Evolutionary conservation across 139 green algal species (phyloP).

Genomic region (Zygnema cylindricum): DNA sequence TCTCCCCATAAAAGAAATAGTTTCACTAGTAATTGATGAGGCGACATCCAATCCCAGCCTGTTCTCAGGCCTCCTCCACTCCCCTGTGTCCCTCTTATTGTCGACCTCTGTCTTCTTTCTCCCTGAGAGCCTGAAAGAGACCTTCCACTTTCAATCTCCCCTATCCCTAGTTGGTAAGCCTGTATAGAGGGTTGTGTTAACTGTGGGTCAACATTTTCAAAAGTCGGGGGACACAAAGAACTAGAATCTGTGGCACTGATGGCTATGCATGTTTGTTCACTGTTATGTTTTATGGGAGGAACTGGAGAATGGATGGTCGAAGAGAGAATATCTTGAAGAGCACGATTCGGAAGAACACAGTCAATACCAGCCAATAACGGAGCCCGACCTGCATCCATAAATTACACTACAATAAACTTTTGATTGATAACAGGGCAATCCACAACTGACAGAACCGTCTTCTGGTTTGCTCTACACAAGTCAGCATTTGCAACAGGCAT

Average conservation of each 20-base stretch:
- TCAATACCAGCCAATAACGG: not conserved
- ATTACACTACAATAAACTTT: not conserved
- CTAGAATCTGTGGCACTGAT: not conserved
- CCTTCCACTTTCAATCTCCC: not conserved
- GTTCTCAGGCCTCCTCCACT: not conserved
- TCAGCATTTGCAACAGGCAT: too few relatives aligned
- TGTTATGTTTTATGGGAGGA: too few relatives aligned
- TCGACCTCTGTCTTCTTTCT: not conserved
- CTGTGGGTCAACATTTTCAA: not conserved
- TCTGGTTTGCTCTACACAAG: too few relatives aligned
- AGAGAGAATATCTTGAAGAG: not conserved
- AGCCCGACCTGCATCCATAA: slow-evolving; percentile 1
- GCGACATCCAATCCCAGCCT: not conserved
- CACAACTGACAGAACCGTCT: too few relatives aligned
- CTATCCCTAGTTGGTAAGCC: not conserved
- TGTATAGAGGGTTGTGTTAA: not conserved
- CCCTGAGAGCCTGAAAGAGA: not conserved
- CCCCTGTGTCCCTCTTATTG: not conserved
- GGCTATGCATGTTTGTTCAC: not conserved
- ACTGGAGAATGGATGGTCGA: too few relatives aligned
- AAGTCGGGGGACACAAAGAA: not conserved
- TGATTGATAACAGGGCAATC: not conserved
- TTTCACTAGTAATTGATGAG: not conserved
- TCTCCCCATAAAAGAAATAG: not conserved
- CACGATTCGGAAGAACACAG: slow-evolving; percentile 11